These are phyloP conservation scores for Akanthomyces lecanii DNA, from an alignment of 2,329 filamentous ascomycete species.

Conservation along the genomic window DNA sequence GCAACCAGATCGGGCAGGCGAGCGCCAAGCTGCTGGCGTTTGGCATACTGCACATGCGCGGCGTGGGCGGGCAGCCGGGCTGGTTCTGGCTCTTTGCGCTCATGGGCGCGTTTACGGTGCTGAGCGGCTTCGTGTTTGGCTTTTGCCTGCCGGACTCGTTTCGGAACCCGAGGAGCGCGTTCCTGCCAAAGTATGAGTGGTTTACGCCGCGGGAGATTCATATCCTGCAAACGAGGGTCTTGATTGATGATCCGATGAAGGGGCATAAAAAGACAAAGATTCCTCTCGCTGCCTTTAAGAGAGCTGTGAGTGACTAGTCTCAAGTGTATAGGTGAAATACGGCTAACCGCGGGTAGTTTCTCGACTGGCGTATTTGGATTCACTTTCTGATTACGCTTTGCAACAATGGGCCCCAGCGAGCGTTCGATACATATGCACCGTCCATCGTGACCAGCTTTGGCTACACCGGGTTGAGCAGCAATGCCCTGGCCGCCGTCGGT, in stretches of 20 bases:
- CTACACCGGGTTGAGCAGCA: constrained; percentile 43
- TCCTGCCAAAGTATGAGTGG: constrained; percentile 31
- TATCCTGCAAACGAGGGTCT: constrained; percentile 39
- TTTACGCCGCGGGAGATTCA: constrained; percentile 39
- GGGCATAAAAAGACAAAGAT: constrained; percentile 46
- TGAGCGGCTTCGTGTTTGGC: constrained; percentile 38
- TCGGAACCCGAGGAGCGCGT: constrained; percentile 38
- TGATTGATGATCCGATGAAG: constrained; percentile 42
- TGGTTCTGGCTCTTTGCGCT: constrained; percentile 55
- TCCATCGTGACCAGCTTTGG: constrained; percentile 51
- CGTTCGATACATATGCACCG: constrained; percentile 50
- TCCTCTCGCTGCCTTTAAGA: constrained; percentile 40
- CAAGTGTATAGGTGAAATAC: too few relatives aligned
- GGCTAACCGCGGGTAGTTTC: constrained; percentile 31
- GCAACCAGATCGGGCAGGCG: constrained; percentile 46
- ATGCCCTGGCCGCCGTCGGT: constrained; percentile 53
- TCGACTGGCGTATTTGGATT: constrained; percentile 48
- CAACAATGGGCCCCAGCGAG: constrained; percentile 45
- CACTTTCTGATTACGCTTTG: constrained; percentile 48
- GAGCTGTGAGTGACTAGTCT: constrained; percentile 29
- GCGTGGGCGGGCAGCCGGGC: constrained; percentile 43
- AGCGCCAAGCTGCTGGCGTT: constrained; percentile 38
- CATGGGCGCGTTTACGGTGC: constrained; percentile 50
- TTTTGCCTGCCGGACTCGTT: constrained; percentile 43
- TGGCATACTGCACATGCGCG: constrained; percentile 47